Conservation (phyloP, 2,329 filamentous ascomycete species). For the Aureobasidium vineae region DNA sequence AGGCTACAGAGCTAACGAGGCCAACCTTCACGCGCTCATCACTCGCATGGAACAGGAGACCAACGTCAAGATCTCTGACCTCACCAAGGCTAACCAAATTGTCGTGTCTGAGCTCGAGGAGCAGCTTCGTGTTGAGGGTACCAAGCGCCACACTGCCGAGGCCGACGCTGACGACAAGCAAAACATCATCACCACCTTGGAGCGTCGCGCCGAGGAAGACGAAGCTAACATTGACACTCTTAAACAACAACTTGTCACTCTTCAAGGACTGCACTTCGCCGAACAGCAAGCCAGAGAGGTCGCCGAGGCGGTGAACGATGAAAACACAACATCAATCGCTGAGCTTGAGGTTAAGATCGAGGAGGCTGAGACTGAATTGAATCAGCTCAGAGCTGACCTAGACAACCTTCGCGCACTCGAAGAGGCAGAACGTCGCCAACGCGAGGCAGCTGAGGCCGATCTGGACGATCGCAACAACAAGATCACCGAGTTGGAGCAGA, state of each 20-base stretch:
- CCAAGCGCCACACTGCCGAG: slow-evolving; percentile 42
- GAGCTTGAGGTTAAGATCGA: slow-evolving; percentile 42
- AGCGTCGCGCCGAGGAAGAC: slow-evolving; percentile 40
- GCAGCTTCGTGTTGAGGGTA: slow-evolving; percentile 41
- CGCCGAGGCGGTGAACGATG: slow-evolving; percentile 42
- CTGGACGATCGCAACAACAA: slow-evolving; percentile 45
- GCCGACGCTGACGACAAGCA: slow-evolving; percentile 42
- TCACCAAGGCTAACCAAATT: slow-evolving; percentile 43
- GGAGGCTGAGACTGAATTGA: slow-evolving; percentile 36
- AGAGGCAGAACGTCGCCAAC: slow-evolving; percentile 45
- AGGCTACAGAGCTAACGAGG: slow-evolving; percentile 43
- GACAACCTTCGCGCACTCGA: slow-evolving; percentile 41
- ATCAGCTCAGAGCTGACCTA: slow-evolving; percentile 38
- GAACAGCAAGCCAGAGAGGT: slow-evolving; percentile 38
- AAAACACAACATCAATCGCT: slow-evolving; percentile 40
- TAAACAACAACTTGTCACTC: slow-evolving; percentile 36
- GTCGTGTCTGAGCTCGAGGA: slow-evolving; percentile 41
- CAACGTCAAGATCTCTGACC: slow-evolving; percentile 37
- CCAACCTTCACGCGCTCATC: slow-evolving; percentile 41
- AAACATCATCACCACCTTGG: slow-evolving; percentile 42
- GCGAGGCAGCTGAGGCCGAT: slow-evolving; percentile 45
- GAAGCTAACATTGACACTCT: slow-evolving; percentile 41
- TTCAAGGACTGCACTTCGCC: slow-evolving; percentile 39
- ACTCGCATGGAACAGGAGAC: slow-evolving; percentile 44
- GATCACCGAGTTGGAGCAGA: slow-evolving; percentile 44